These are phyloP conservation scores for Angomonas ambiguus DNA, from an alignment of 208 protist species.

Conservation along the genomic window DNA sequence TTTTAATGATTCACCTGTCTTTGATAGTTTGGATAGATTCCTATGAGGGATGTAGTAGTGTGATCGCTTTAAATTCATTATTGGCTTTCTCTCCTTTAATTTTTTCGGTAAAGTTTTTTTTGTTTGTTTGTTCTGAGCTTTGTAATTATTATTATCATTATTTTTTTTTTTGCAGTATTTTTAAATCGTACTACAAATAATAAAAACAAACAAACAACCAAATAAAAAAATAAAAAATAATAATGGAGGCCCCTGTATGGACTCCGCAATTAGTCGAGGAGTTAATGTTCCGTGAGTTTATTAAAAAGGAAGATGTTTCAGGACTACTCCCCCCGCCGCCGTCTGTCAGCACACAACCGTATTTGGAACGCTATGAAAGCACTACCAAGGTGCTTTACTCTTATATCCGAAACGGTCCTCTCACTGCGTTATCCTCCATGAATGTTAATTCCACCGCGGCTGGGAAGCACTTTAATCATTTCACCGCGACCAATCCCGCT, in stretches of 20 bases:
- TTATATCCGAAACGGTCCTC: conserved; percentile 82
- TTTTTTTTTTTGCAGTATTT: neutral
- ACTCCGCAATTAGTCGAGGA: conserved; percentile 75
- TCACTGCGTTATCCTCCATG: conserved; percentile 62
- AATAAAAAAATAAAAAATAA: neutral
- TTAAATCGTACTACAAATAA: neutral
- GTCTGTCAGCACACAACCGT: conserved; percentile 37
- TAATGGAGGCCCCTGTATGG: conserved; percentile 49
- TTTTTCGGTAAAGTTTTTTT: too few species aligned
- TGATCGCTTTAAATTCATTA: too few species aligned
- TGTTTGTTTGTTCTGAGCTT: conserved; percentile 1
- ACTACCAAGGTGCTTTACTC: conserved; percentile 73
- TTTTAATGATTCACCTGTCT: too few species aligned
- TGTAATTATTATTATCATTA: too few species aligned
- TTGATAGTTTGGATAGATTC: too few species aligned
- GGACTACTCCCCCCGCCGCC: conserved; percentile 59
- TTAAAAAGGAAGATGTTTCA: conserved; percentile 82
- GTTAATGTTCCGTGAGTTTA: conserved; percentile 84
- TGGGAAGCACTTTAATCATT: conserved; percentile 24
- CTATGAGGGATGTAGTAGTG: too few species aligned
- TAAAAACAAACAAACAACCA: neutral
- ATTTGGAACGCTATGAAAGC: conserved; percentile 70
- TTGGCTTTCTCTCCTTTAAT: neutral
- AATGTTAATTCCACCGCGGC: conserved; percentile 60
- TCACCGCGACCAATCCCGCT: conserved; percentile 19